Evolutionary conservation across 2,329 filamentous ascomycete genomes (phyloP).

Genomic region (Pseudocercospora crystallina): DNA sequence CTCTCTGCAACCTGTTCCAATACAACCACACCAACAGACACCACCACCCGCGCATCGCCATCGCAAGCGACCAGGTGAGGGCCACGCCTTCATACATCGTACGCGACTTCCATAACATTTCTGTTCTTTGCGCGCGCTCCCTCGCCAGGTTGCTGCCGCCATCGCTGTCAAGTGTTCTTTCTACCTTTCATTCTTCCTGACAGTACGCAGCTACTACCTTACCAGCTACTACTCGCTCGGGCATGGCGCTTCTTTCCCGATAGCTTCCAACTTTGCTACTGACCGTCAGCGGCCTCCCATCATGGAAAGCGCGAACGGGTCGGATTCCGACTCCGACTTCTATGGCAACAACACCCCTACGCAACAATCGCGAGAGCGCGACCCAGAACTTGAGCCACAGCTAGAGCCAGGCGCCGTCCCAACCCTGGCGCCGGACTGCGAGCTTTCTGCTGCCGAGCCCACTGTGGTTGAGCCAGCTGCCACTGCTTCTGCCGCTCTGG

Average conservation of each 20-base stretch:
- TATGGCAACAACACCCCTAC: conserved; percentile 7
- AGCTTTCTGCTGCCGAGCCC: conserved; percentile 1
- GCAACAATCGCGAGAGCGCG: too few species aligned
- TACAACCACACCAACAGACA: not conserved
- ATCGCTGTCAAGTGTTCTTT: conserved; percentile 15
- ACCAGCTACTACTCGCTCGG: not conserved
- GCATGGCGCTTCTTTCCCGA: conserved; percentile 4
- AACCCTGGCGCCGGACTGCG: not conserved
- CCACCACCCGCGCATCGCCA: not conserved
- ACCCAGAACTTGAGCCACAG: too few species aligned
- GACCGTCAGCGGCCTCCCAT: conserved; percentile 1
- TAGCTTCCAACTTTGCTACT: conserved; percentile 1
- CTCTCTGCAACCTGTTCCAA: too few species aligned
- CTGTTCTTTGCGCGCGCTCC: too few species aligned
- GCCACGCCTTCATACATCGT: not conserved
- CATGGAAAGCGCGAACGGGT: conserved; percentile 15
- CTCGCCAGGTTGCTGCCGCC: too few species aligned
- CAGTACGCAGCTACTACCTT: conserved; percentile 2
- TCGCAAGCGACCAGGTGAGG: not conserved
- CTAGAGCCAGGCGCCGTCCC: not conserved
- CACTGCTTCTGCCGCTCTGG: not conserved
- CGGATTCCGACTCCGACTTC: conserved; percentile 19
- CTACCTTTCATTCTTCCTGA: conserved; percentile 4
- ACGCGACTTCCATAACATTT: not conserved
- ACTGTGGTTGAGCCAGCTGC: not conserved